Evolutionary conservation across 2,329 filamentous ascomycete genomes (phyloP).

Genomic region (Fusarium sulawesiense): DNA sequence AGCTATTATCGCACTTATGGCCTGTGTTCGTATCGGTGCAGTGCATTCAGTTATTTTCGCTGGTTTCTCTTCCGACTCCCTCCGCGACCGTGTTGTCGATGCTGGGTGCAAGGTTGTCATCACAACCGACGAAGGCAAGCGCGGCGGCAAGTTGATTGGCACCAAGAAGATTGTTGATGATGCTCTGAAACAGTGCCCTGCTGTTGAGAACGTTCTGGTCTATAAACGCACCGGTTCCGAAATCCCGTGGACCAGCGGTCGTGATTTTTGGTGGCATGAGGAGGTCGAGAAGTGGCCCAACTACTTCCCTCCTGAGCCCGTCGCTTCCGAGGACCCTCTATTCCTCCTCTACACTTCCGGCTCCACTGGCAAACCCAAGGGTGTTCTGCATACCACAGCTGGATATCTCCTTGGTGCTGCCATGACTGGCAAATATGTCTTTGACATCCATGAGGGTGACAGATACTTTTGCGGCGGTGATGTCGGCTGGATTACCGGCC

Average conservation of each 20-base stretch:
- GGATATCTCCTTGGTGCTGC: constrained; percentile 96
- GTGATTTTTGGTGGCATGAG: constrained; percentile 98
- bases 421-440: constrained; percentile 96
- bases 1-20: constrained; percentile 89
- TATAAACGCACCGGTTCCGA: constrained; percentile 96
- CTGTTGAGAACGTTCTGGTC: constrained; percentile 86
- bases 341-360: constrained; percentile 99
- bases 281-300: constrained; percentile 96
- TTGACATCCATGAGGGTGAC: constrained; percentile 95
- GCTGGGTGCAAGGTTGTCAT: constrained; percentile 93
- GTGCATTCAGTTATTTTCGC: constrained; percentile 98
- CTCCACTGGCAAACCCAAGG: constrained; percentile 98
- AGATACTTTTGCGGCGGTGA: constrained; percentile 98
- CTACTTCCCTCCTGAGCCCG: constrained; percentile 88
- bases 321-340: constrained; percentile 94
- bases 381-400: constrained; percentile 96
- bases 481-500: constrained; percentile 98
- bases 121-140: constrained; percentile 96
- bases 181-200: constrained; percentile 93
- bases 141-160: constrained; percentile 95
- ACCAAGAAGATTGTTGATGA: constrained; percentile 99
- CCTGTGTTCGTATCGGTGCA: constrained; percentile 91
- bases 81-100: constrained; percentile 94
- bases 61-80: constrained; percentile 95
- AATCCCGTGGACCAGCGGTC: constrained; percentile 87